Base-by-base conservation (phyloP, 78 protist genomes). In the Speleostelium caveatum region DNA sequence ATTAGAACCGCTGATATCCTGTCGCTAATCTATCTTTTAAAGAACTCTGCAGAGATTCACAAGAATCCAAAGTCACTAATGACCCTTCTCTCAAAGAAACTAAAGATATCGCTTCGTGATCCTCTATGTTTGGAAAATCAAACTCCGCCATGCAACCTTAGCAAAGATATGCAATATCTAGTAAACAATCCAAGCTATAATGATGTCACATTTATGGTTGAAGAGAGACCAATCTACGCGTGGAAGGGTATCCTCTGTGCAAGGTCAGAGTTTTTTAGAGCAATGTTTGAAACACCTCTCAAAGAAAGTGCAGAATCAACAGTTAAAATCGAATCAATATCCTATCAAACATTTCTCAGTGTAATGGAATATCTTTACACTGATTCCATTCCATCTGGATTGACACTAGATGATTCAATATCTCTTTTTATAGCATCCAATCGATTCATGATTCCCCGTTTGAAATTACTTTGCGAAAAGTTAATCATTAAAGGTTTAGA, bases 281-380 rank as follows among this genome's bases (percentile, higher is more conserved):
- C 90, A 56, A 83, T 83, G 90, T 83, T 83, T 83, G 90, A 83
- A 69, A 55, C 42, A 42, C 90, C 90, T 45, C 59, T 83, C 2
- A 69, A 59, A 14, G 90, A 83, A 41, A 69, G 79, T 51, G 19
- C 59, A 21, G 73, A 83, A 42, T 42, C 62, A 0, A 45, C 63
- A 16, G 67, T 83, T 2, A 49, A 60, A 69, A 83, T 83, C 5
- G 90, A 83, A 83, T 83, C 90, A 2, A 60, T 83, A 3, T 49
- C 73, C 14, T n/a, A 83, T 58, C 21, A 59, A 59, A 83, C 79
- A 36, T 83, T 83, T 69, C 28, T 83, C 19, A 42, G 30, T 3
- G 72, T 83, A 2, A 58, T 83, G 71, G 77, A 83, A 51, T 83
- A 59, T n/a, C 26, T 83, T 21, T 83, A 83, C 42, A 83, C 90